Evolutionary conservation across 306 rosid genomes (phyloP).

Genomic region (Medicago ruthenica): DNA sequence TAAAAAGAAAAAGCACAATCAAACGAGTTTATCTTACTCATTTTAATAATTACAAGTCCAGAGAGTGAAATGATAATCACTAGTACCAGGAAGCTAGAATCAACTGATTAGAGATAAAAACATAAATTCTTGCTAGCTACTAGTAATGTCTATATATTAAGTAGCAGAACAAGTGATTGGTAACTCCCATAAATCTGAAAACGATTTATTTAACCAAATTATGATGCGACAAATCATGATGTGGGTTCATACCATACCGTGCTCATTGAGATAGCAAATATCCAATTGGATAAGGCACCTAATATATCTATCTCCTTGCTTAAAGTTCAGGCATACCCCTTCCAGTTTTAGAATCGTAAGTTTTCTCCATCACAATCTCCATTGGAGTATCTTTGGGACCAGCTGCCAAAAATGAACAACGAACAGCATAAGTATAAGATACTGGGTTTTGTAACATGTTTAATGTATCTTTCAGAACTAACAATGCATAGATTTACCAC

Average conservation of each 20-base stretch:
- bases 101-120: neutral
- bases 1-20: neutral
- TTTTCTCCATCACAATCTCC: conserved; percentile 76
- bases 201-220: conserved; percentile 17
- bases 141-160: neutral
- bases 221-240: neutral
- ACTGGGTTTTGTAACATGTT: neutral
- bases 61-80: neutral
- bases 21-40: neutral
- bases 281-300: conserved; percentile 9
- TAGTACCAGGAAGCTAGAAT: neutral
- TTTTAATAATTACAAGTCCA: neutral
- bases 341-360: conserved; percentile 82
- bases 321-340: conserved; percentile 89
- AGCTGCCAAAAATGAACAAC: conserved; percentile 56
- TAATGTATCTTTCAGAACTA: neutral
- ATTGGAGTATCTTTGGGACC: conserved; percentile 90
- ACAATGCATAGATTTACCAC: neutral
- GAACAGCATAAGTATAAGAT: neutral
- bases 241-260: neutral
- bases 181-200: neutral
- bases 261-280: conserved; percentile 35
- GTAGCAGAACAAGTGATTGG: neutral
- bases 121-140: neutral
- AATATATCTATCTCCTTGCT: conserved; percentile 47